Conservation (phyloP, 2,329 filamentous ascomycete species). For the Arachnopeziza araneosa region DNA sequence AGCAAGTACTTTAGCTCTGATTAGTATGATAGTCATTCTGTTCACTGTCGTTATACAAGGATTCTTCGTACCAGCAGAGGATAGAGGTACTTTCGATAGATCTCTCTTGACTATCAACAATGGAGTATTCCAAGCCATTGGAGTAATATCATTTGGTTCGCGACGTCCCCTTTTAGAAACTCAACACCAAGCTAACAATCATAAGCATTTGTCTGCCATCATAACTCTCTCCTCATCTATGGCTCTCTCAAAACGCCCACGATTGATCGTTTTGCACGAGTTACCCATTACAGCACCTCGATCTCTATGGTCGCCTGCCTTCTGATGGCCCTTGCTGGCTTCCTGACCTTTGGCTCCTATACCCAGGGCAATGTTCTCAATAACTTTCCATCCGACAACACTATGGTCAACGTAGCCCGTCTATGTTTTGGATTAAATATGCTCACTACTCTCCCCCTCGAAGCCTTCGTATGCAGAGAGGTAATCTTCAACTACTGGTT, state of each 20-base stretch:
- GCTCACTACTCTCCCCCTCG: constrained; percentile 92
- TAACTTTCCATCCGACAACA: constrained; percentile 88
- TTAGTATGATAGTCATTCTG: constrained; percentile 91
- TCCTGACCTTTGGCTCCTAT: constrained; percentile 85
- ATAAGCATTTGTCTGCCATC: constrained; percentile 66
- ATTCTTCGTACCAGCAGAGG: constrained; percentile 63
- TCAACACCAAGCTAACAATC: constrained; percentile 27
- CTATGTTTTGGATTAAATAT: constrained; percentile 98
- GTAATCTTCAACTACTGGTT: constrained; percentile 86
- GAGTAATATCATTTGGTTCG: constrained; percentile 94
- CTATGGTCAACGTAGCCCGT: constrained; percentile 89
- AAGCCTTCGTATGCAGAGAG: constrained; percentile 95
- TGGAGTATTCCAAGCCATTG: constrained; percentile 92
- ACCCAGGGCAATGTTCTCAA: constrained; percentile 96
- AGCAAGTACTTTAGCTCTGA: constrained; percentile 85
- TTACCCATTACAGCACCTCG: constrained; percentile 89
- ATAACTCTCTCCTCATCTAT: constrained; percentile 97
- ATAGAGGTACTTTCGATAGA: constrained; percentile 64
- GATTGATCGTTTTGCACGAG: constrained; percentile 85
- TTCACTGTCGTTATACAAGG: constrained; percentile 83
- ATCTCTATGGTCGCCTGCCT: constrained; percentile 92
- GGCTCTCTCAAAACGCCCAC: constrained; percentile 91
- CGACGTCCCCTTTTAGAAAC: not conserved
- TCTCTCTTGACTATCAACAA: constrained; percentile 72
- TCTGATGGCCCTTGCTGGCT: constrained; percentile 80